phyloP scores from a whole-genome alignment of 2,329 filamentous ascomycete genomes.

The Escovopsis sp. region DNA sequence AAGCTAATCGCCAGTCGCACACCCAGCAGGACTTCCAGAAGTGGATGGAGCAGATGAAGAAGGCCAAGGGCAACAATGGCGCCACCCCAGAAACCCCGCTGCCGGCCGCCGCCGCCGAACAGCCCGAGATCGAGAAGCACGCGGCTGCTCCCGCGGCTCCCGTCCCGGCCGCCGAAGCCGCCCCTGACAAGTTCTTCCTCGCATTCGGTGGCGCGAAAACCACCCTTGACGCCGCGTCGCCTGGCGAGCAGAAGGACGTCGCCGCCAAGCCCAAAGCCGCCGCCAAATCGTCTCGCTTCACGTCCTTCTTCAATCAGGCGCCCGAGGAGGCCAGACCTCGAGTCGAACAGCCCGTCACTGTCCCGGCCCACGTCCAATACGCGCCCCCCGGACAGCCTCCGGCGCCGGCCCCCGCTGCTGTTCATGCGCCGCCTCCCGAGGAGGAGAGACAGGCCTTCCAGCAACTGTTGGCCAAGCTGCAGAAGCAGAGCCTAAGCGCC shows the following conservation, averaged over 20 bases:
- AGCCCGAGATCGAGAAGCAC: constrained; percentile 33
- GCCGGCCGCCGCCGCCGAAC: constrained; percentile 20
- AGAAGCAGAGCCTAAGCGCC: constrained; percentile 36
- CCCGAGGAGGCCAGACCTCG: constrained; percentile 37
- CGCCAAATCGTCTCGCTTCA: constrained; percentile 57
- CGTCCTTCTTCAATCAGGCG: constrained; percentile 51
- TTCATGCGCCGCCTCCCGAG: constrained; percentile 30
- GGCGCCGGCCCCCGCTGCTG: constrained; percentile 1
- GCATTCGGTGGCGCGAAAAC: constrained; percentile 28
- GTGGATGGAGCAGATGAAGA: constrained; percentile 87
- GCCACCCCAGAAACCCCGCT: constrained; percentile 10
- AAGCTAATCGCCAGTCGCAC: constrained; percentile 54
- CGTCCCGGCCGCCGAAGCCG: constrained; percentile 48
- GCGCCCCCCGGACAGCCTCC: constrained; percentile 7
- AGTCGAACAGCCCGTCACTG: constrained; percentile 30
- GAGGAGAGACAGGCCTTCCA: constrained; percentile 79
- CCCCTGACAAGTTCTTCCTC: constrained; percentile 66
- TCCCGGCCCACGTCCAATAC: constrained; percentile 2
- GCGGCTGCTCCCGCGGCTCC: constrained; percentile 40
- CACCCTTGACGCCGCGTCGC: constrained; percentile 34
- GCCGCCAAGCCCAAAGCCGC: constrained; percentile 38
- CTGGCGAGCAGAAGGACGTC: constrained; percentile 31
- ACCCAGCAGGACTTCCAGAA: constrained; percentile 87
- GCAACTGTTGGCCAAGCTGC: constrained; percentile 67
- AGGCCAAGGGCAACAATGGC: constrained; percentile 31